phyloP scores from a whole-genome alignment of 345 rosid genomes.

The Citrus hindsii region DNA sequence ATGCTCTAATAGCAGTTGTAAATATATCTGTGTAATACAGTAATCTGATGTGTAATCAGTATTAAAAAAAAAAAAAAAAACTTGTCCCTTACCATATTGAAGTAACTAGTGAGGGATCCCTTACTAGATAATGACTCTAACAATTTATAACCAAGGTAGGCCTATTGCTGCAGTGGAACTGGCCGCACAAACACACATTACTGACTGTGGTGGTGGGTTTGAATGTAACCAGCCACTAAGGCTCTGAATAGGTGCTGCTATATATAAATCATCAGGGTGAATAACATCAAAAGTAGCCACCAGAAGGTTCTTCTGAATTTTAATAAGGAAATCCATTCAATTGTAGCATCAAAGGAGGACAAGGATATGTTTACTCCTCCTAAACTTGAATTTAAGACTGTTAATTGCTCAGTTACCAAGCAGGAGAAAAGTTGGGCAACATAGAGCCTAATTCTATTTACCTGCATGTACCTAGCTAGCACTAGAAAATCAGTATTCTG shows the following conservation, averaged over 20 bases:
- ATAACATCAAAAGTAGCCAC: constrained; percentile 6
- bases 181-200: background rate
- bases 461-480: constrained; percentile 99
- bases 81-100: no score
- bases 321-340: background rate
- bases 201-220: background rate
- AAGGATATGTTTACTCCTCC: constrained; percentile 5
- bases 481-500: constrained; percentile 83
- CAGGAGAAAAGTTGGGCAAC: background rate
- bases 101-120: no score
- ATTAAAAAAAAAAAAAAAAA: no score
- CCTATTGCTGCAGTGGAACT: background rate
- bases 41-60: no score
- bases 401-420: background rate
- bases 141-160: background rate
- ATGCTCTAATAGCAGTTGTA: no score
- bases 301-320: background rate
- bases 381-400: background rate
- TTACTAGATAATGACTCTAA: no score
- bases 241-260: background rate
- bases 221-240: background rate
- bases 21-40: no score
- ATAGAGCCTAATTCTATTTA: constrained; percentile 29
- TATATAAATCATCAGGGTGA: background rate
- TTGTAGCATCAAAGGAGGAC: constrained; percentile 2